Evolutionary conservation across 2,329 filamentous ascomycete species (phyloP).

Genomic region (Juglanconis juglandina): DNA sequence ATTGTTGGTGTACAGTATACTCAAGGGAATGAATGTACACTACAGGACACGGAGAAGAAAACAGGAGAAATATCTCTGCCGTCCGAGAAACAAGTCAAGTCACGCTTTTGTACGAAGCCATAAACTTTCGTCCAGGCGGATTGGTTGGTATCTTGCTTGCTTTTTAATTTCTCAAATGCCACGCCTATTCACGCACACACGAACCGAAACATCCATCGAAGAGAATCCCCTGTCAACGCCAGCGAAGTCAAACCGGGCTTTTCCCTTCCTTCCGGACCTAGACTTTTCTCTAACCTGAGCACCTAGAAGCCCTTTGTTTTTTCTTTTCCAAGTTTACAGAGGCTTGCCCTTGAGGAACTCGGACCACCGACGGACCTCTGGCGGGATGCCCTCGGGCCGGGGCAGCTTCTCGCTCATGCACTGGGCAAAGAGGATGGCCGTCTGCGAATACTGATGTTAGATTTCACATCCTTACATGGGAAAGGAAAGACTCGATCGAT

Average conservation of each 20-base stretch:
- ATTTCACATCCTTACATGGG: conserved; percentile 1
- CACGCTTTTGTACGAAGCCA: neutral
- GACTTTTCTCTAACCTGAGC: conserved; percentile 7
- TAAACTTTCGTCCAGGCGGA: neutral
- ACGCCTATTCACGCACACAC: conserved; percentile 4
- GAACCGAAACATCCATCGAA: conserved; percentile 2
- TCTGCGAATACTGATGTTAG: conserved; percentile 53
- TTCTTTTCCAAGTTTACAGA: conserved; percentile 48
- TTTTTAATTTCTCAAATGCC: conserved; percentile 6
- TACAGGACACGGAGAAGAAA: too few species aligned
- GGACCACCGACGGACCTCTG: conserved; percentile 90
- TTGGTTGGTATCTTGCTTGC: conserved; percentile 7
- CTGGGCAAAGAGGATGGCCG: conserved; percentile 89
- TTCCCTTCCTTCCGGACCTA: neutral
- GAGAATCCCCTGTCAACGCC: conserved; percentile 14
- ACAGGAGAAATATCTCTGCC: too few species aligned
- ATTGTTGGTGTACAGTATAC: too few species aligned
- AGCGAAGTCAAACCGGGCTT: neutral
- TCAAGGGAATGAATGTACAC: too few species aligned
- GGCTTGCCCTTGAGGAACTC: conserved; percentile 89
- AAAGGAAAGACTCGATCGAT: neutral
- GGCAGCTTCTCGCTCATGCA: conserved; percentile 98
- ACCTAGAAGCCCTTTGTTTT: neutral
- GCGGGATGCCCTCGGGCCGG: conserved; percentile 79
- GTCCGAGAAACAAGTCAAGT: too few species aligned